Evolutionary conservation across 129 eudicot species (phyloP), one percentile per base, ranked within the genome.

Genomic region (Centaurea solstitialis): DNA sequence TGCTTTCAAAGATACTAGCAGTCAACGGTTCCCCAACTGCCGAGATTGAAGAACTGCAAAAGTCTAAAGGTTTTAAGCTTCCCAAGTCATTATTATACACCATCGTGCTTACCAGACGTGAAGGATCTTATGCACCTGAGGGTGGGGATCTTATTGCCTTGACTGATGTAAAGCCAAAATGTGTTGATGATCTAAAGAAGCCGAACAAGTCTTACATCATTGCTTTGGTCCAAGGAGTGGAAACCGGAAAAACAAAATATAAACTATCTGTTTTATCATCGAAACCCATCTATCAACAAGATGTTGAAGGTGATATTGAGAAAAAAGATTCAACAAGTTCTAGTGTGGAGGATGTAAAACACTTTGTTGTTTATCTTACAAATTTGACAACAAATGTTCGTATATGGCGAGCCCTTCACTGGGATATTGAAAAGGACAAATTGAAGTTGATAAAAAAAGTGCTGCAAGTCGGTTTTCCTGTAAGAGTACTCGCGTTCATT

Each of bases 341-440:
- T 7, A 5, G 57, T 3, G 72, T 13, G 57, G 65, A 6, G 0
- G 50, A 73, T 17, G 80, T 37, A 28, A 76, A 20, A 37, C 76
- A 77, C 13, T 68, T 84, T 76, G 89, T 59, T 45, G 92, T 89
- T 33, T 80, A 15, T 74, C 89, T 93, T 47, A 76, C 83, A 4
- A 94, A 92, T 50, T n/a, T 92, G 86, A 82, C 81, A 1, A 92
- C 97, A 7, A 90, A 90, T 39, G 71, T 73, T 4, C 97, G 92
- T 13, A 90, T 94, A 57, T 90, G 92, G 88, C 83, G 68, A 17
- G 91, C 98, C 30, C 80, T 94, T 86, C 80, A 91, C 80, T 37
- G 74, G 3, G 64, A 62, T 47, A 68, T 59, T 15, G 78, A 73
- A 59, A 83, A 79, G 10, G 73, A 43, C 6, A 88, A 83, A 57